Evolutionary conservation across 208 protist species (phyloP).

Genomic region (Borovskyia barvae): DNA sequence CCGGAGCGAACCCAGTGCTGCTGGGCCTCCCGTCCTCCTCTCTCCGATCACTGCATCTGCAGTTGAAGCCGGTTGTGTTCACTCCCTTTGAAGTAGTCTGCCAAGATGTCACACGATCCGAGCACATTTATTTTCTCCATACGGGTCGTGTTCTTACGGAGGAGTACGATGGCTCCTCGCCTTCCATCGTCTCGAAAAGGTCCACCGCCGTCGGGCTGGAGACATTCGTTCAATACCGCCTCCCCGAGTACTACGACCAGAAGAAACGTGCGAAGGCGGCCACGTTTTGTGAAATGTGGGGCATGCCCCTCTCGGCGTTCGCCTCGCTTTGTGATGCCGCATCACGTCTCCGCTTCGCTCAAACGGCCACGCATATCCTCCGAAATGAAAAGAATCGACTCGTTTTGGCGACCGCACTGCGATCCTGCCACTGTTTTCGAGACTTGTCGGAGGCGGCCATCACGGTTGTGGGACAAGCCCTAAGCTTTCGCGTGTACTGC

Average conservation of each 20-base stretch:
- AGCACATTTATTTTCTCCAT: constrained; percentile 56
- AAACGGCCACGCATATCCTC: constrained; percentile 25
- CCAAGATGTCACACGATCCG: constrained; percentile 52
- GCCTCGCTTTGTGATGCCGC: constrained; percentile 27
- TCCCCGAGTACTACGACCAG: constrained; percentile 34
- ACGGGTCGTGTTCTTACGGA: constrained; percentile 39
- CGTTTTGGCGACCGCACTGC: constrained; percentile 21
- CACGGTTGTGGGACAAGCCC: constrained; percentile 19
- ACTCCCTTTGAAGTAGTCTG: constrained; percentile 45
- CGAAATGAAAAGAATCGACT: background rate
- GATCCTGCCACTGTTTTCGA: constrained; percentile 37
- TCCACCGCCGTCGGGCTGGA: constrained; percentile 42
- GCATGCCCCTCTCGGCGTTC: constrained; percentile 23
- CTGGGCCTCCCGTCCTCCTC: constrained; percentile 24
- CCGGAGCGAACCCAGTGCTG: constrained; percentile 44
- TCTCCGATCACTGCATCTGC: constrained; percentile 34
- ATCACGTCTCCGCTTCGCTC: constrained; percentile 27
- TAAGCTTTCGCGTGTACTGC: constrained; percentile 38
- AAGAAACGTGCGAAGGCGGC: constrained; percentile 20
- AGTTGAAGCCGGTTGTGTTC: constrained; percentile 49
- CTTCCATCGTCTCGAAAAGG: background rate
- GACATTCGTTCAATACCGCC: constrained; percentile 35
- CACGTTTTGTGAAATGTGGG: constrained; percentile 63
- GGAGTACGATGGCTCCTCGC: constrained; percentile 1
- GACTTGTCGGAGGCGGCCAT: constrained; percentile 29